Base-by-base conservation (phyloP, 2,329 filamentous ascomycete genomes). In the Teratosphaeria epicoccoides region DNA sequence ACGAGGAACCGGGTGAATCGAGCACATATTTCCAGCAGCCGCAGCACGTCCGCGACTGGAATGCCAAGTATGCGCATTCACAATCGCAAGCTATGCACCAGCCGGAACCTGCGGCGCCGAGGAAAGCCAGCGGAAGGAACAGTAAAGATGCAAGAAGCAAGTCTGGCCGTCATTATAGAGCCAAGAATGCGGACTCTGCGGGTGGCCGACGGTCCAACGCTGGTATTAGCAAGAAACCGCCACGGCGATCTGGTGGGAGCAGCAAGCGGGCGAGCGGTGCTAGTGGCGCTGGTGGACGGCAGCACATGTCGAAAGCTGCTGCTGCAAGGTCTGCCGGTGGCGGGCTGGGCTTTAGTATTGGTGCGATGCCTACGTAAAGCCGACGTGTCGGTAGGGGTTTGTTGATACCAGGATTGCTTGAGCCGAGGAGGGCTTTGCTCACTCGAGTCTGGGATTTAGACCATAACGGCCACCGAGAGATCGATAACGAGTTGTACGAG, bases 21-120 rank as follows among this genome's bases (percentile, higher is more conserved):
- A 63, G 61, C 50, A 46, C 49, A 2, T 61, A 62, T 52, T 65
- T 65, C 53, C 53, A 54, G 33, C 55, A 44, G n/a, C 51, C 55
- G 14, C 46, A 56, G 14, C 43, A 49, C 11, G 55, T 58, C 10
- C 47, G 51, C 4, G 56, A 49, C 3, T 62, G 60, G 52, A 61
- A 63, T 45, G 54, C 53, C 14, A 47, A 50, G 7, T 59, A 58
- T 43, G 51, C 53, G 9, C 37, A 56, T 29, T 55, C 57, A 1
- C 56, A 59, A 44, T 55, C 56, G 17, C 17, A 50, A n/a, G 56
- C 44, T 24, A 46, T 57, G 48, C 50, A 40, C 3, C 33, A 40
- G 33, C 44, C 23, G 17, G 25, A 46, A 4, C 24, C 5, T 10
- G 12, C 44, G 5, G 14, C 44, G n/a, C 11, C 23, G 23, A 24